Evolutionary conservation across 768 basidiomycete species (phyloP), one percentile per base, ranked within the genome.

Genomic region (Sarcodon sp.): DNA sequence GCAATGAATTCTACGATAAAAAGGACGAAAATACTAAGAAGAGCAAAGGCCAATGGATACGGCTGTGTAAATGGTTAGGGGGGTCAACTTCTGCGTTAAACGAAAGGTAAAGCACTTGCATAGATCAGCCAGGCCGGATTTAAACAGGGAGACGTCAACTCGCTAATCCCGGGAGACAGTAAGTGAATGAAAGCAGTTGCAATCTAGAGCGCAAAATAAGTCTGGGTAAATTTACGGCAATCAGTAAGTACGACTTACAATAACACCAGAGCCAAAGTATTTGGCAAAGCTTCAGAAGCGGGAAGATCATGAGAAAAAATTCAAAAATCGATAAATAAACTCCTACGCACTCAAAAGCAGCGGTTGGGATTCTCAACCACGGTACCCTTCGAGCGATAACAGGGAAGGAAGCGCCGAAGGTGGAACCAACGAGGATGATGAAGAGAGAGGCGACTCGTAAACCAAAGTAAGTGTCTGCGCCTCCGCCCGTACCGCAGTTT

Each of bases 121-220:
- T 93, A 96, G 49, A 67, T 63, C 0, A 57, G 59, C 93, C 94
- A 98, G 33, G 63, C 76, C 2, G 73, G 64, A 0, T 71, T 56
- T 18, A 97, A 69, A 62, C 93, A 97, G 7, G 72, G 66, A 0
- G 80, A 83, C 15, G 67, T 63, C 4, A 98, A 70, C 35, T 76
- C 86, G 9, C 77, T 77, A 43, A 88, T 66, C 0, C 78, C 93
- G 0, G 93, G 84, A 6, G 75, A 65, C 6, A 94, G 69, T 0
- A 94, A 72, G 62, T 91, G 87, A 34, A 89, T 87, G 61, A 88
- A 94, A 3, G 87, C 83, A 8, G 91, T 94, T 1, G 89, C 89
- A 50, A 96, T 83, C 86, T 88, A 44, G 46, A 18, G 11, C 21
- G 21, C 21, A 27, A 27, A 50, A 31, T 13, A 18, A 46, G 37